Percentiles rank a stretch among this genome's conserved stretches.
These are phyloP conservation scores for Hylodesmum podocarpum DNA, from an alignment of 306 rosid species.

Conservation along the genomic window DNA sequence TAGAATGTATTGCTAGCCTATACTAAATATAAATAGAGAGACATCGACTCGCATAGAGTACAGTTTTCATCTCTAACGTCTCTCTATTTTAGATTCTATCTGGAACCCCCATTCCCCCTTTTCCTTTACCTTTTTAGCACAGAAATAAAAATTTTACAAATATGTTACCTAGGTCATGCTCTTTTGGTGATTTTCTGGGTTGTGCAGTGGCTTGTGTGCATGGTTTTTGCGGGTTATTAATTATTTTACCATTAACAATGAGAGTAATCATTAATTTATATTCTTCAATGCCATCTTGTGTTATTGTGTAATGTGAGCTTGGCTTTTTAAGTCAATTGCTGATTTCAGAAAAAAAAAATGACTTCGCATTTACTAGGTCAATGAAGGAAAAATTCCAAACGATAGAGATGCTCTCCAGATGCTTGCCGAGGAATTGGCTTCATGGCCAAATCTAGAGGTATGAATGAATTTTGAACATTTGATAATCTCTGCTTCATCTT, in stretches of 20 bases:
- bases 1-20: neutral
- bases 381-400: slow-evolving; percentile 81
- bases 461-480: slow-evolving; percentile 21
- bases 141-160: neutral
- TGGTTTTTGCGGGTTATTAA: neutral
- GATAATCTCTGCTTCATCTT: neutral
- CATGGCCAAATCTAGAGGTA: slow-evolving; percentile 98
- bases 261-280: neutral
- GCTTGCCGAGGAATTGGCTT: slow-evolving; percentile 83
- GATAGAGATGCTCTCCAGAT: slow-evolving; percentile 59
- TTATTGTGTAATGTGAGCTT: neutral
- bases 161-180: neutral
- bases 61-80: neutral
- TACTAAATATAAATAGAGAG: neutral
- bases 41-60: neutral
- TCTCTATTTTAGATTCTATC: neutral
- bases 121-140: neutral
- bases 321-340: slow-evolving; percentile 11
- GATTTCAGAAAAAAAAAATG: neutral
- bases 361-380: slow-evolving; percentile 52
- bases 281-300: neutral
- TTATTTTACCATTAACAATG: neutral
- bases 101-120: neutral
- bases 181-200: neutral
- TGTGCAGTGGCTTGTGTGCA: neutral